These are phyloP conservation scores for Eucalyptus dawsonii DNA, from an alignment of 345 rosid species.

Conservation along the genomic window DNA sequence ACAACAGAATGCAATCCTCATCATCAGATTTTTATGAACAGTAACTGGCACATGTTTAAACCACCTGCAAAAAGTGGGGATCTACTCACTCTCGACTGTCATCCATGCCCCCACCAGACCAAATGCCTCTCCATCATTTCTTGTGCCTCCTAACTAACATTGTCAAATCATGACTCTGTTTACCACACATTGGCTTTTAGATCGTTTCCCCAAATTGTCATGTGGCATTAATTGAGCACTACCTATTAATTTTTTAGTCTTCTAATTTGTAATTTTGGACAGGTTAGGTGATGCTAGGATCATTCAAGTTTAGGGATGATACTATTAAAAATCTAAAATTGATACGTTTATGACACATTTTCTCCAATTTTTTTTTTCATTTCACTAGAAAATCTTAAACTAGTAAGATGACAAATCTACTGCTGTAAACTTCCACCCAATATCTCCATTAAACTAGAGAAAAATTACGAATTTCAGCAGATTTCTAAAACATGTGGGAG, in stretches of 20 bases:
- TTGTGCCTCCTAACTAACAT: background rate
- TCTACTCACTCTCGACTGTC: background rate
- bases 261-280: background rate
- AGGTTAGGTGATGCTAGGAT: background rate
- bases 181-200: background rate
- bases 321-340: background rate
- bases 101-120: background rate
- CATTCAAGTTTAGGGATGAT: background rate
- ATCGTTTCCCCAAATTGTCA: background rate
- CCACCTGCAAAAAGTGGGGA: background rate
- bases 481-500: no score
- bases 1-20: background rate
- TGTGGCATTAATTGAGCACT: background rate
- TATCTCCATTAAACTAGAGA: background rate
- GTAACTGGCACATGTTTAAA: background rate
- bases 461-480: background rate
- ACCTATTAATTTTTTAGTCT: background rate
- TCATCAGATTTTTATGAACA: background rate
- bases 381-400: background rate
- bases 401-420: background rate
- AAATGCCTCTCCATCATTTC: background rate
- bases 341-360: background rate
- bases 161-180: background rate
- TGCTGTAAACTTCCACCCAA: background rate
- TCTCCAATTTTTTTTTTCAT: background rate